These are phyloP conservation scores for Cladosporium oxysporum DNA, from an alignment of 2,329 filamentous ascomycete species.

Conservation along the genomic window DNA sequence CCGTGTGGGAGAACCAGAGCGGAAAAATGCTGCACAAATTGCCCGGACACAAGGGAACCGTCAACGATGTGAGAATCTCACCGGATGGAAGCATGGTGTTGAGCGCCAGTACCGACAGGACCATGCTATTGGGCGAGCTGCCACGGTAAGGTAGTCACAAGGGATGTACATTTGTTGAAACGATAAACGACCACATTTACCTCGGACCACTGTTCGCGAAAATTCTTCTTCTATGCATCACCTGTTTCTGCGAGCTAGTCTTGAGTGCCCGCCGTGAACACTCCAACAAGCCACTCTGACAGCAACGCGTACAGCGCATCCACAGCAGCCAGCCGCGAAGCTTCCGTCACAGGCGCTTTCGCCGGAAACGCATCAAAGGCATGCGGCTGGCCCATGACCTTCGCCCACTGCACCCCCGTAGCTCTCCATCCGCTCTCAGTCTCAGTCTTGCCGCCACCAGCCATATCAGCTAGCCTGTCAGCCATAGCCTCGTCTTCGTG, in stretches of 20 bases:
- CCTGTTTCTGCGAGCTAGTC: not conserved
- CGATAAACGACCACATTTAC: not conserved
- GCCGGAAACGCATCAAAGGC: conserved; percentile 23
- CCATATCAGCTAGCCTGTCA: conserved; percentile 29
- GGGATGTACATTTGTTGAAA: not conserved
- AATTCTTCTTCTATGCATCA: not conserved
- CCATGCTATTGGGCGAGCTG: conserved; percentile 28
- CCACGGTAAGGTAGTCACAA: not conserved
- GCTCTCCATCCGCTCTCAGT: conserved; percentile 25
- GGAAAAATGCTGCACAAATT: conserved; percentile 93
- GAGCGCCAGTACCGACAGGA: conserved; percentile 36
- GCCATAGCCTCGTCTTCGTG: conserved; percentile 43
- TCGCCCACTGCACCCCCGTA: conserved; percentile 24
- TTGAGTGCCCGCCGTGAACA: not conserved
- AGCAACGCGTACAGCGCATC: not conserved
- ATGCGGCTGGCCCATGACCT: conserved; percentile 23
- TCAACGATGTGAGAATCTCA: conserved; percentile 92
- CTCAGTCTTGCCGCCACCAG: conserved; percentile 23
- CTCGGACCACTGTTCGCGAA: not conserved
- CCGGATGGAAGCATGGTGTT: conserved; percentile 77
- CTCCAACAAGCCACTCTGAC: not conserved
- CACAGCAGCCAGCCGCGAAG: not conserved
- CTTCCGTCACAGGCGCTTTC: conserved; percentile 16
- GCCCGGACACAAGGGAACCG: conserved; percentile 90
- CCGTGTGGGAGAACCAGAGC: conserved; percentile 86